These are phyloP conservation scores for Sambucus nigra DNA, from an alignment of 129 eudicot species.

Conservation along the genomic window DNA sequence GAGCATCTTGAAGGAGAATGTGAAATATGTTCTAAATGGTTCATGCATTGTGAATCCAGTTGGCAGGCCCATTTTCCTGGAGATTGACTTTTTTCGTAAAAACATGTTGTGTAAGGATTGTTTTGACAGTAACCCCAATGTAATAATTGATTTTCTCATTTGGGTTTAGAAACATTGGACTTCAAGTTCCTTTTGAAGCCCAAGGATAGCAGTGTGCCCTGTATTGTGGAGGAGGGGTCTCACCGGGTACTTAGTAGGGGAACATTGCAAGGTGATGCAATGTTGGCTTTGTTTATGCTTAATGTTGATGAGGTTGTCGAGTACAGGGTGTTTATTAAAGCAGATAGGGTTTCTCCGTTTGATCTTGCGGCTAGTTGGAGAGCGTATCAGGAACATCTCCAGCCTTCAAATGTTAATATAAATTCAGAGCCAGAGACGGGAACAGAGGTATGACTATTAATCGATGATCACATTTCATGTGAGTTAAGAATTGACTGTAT, in stretches of 20 bases:
- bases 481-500: no score
- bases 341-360: constrained; percentile 87
- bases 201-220: constrained; percentile 34
- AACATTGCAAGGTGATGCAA: constrained; percentile 62
- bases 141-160: no score
- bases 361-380: constrained; percentile 99
- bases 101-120: no score
- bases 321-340: constrained; percentile 59
- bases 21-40: no score
- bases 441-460: constrained; percentile 38
- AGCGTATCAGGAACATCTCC: constrained; percentile 71
- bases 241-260: constrained; percentile 60
- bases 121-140: no score
- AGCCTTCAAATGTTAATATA: constrained; percentile 83
- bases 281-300: constrained; percentile 60
- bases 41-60: no score
- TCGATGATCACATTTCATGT: background rate
- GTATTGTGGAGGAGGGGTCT: constrained; percentile 87
- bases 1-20: no score
- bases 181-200: constrained; percentile 89
- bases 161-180: constrained; percentile 80
- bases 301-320: constrained; percentile 56
- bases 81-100: no score
- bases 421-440: constrained; percentile 35
- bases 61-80: no score